Evolutionary conservation across 2,329 filamentous ascomycete genomes (phyloP).

Genomic region (Mycosphaerella arachidis): DNA sequence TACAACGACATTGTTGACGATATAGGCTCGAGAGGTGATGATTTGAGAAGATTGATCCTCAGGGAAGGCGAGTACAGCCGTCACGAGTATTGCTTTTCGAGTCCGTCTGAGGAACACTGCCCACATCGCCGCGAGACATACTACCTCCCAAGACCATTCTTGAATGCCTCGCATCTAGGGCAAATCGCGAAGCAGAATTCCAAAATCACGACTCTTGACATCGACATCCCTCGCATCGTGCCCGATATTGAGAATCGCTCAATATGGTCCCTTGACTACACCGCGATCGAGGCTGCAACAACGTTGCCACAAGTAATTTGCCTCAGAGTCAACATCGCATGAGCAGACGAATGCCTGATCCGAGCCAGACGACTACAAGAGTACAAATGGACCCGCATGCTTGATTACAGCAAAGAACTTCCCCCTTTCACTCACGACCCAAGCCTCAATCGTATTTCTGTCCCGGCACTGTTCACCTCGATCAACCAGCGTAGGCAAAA

Average conservation of each 20-base stretch:
- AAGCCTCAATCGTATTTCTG: slow-evolving; percentile 1
- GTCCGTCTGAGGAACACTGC: not conserved
- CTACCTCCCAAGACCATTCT: not conserved
- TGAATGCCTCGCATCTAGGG: not conserved
- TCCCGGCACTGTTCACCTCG: not conserved
- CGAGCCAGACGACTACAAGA: not conserved
- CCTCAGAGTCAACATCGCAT: not conserved
- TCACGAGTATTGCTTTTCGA: not conserved
- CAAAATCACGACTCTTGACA: not conserved
- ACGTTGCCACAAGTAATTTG: not conserved
- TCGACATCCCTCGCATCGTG: not conserved
- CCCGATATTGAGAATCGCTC: not conserved
- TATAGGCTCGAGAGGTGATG: not conserved
- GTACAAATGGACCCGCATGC: not conserved
- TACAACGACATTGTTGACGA: not conserved
- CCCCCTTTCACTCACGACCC: not conserved
- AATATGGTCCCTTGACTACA: not conserved
- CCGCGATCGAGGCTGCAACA: not conserved
- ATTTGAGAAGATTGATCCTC: not conserved
- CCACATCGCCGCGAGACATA: not conserved
- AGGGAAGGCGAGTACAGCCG: not conserved
- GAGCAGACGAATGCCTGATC: not conserved
- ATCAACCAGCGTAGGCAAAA: not conserved
- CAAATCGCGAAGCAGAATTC: not conserved
- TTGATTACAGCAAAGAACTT: not conserved